phyloP scores from a whole-genome alignment of 805 yeast genomes.

The Cyberlindnera samutprakarnensis region DNA sequence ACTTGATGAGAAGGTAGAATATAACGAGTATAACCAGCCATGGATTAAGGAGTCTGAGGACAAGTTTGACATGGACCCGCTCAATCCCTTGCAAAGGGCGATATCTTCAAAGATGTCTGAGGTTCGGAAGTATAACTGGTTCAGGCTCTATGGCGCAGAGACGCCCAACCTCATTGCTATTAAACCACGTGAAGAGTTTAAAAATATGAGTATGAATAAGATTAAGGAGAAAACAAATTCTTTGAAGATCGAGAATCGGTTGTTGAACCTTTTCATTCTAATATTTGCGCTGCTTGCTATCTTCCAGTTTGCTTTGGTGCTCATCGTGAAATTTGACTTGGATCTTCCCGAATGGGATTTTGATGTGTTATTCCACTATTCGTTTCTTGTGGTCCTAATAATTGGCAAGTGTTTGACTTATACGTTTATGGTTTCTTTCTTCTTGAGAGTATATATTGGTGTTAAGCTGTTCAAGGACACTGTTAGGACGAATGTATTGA shows the following conservation, averaged over 20 bases:
- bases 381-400: slow-evolving; percentile 8
- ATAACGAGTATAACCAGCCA: not conserved
- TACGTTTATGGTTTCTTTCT: slow-evolving; percentile 11
- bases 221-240: slow-evolving; percentile 11
- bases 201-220: slow-evolving; percentile 7
- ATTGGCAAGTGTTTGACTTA: slow-evolving; percentile 14
- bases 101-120: slow-evolving; percentile 10
- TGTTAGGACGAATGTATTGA: slow-evolving; percentile 12
- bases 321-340: slow-evolving; percentile 13
- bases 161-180: slow-evolving; percentile 7
- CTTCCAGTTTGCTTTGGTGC: slow-evolving; percentile 12
- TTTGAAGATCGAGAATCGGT: slow-evolving; percentile 13
- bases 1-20: slow-evolving; percentile 1
- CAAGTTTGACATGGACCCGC: too few relatives aligned
- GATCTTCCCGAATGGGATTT: slow-evolving; percentile 8
- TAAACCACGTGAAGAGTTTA: not conserved
- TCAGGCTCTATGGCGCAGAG: slow-evolving; percentile 13
- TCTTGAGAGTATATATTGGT: slow-evolving; percentile 16
- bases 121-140: slow-evolving; percentile 8
- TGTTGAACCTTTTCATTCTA: slow-evolving; percentile 13
- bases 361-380: slow-evolving; percentile 10
- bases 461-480: slow-evolving; percentile 10
- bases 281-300: slow-evolving; percentile 10
- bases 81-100: slow-evolving; percentile 8
- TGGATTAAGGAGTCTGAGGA: not conserved